These are phyloP conservation scores for Balakata baccata DNA, from an alignment of 345 rosid species.

Conservation along the genomic window DNA sequence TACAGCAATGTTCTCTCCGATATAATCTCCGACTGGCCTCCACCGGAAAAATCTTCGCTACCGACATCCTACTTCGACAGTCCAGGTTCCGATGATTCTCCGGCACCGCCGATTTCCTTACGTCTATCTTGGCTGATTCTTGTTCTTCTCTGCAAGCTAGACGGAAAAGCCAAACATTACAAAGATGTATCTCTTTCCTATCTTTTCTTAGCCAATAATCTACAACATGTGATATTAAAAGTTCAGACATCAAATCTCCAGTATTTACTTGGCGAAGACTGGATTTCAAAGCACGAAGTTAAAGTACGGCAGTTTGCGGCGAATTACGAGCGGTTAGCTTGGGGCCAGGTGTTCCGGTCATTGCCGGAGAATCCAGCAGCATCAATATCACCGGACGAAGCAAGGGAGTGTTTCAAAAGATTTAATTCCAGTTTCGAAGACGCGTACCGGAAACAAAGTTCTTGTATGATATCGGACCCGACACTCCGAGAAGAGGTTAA, in stretches of 20 bases:
- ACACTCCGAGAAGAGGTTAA: slow-evolving; percentile 56
- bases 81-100: slow-evolving; percentile 14
- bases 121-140: slow-evolving; percentile 29
- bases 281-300: slow-evolving; percentile 25
- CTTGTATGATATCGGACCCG: slow-evolving; percentile 44
- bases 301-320: slow-evolving; percentile 25
- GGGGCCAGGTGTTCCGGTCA: slow-evolving; percentile 31
- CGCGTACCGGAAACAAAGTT: slow-evolving; percentile 47
- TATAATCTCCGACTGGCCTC: slow-evolving; percentile 27
- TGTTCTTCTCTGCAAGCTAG: slow-evolving; percentile 33
- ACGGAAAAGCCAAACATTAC: slow-evolving; percentile 26
- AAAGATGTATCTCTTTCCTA: slow-evolving; percentile 25
- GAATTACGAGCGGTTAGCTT: slow-evolving; percentile 26
- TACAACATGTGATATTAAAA: slow-evolving; percentile 16
- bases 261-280: slow-evolving; percentile 26
- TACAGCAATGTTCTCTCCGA: slow-evolving; percentile 21
- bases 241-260: slow-evolving; percentile 26
- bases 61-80: slow-evolving; percentile 20
- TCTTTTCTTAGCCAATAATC: slow-evolving; percentile 31
- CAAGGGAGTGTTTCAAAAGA: slow-evolving; percentile 35
- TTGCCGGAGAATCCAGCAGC: slow-evolving; percentile 46
- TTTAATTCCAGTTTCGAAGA: slow-evolving; percentile 56
- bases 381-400: slow-evolving; percentile 33
- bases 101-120: slow-evolving; percentile 11
- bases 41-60: slow-evolving; percentile 1